A percentile compares a stretch with the other conserved stretches of the same genome.
Evolutionary conservation across 2,329 filamentous ascomycete species (phyloP).

Genomic region (Trichoderma atroviride): DNA sequence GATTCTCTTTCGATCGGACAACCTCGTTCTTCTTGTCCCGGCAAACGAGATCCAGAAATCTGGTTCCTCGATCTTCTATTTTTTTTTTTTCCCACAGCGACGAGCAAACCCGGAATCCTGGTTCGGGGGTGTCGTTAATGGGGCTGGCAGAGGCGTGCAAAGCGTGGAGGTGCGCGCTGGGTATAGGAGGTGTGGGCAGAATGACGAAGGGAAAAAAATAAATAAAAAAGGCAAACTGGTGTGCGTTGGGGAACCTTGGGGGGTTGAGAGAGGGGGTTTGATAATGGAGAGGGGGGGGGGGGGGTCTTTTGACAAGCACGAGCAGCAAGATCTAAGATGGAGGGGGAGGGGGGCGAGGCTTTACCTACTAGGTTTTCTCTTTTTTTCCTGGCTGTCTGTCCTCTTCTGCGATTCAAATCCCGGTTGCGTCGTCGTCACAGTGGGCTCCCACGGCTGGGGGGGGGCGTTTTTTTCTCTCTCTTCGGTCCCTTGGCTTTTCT

Average conservation of each 20-base stretch:
- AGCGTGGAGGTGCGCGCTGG: constrained; percentile 34
- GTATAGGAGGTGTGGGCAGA: constrained; percentile 42
- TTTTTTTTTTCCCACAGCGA: constrained; percentile 3
- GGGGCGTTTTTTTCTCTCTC: not conserved
- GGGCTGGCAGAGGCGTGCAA: constrained; percentile 45
- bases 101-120: constrained; percentile 36
- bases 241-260: constrained; percentile 33
- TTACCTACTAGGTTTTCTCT: not conserved
- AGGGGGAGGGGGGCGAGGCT: constrained; percentile 12
- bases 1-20: not conserved
- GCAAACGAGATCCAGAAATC: not conserved
- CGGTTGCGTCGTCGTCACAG: not conserved
- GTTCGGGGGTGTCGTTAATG: constrained; percentile 48
- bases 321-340: constrained; percentile 25
- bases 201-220: constrained; percentile 17
- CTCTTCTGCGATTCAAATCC: not conserved
- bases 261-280: constrained; percentile 25
- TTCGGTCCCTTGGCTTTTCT: not conserved
- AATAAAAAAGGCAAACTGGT: constrained; percentile 32
- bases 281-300: constrained; percentile 15
- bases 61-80: constrained; percentile 18
- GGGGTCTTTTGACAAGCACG: constrained; percentile 13
- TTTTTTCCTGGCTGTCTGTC: not conserved
- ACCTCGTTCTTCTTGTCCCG: not conserved
- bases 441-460: not conserved